These are phyloP conservation scores for Heterobasidion irregulare DNA, from an alignment of 1,284 basidiomycete genomes.

Conservation along the genomic window DNA sequence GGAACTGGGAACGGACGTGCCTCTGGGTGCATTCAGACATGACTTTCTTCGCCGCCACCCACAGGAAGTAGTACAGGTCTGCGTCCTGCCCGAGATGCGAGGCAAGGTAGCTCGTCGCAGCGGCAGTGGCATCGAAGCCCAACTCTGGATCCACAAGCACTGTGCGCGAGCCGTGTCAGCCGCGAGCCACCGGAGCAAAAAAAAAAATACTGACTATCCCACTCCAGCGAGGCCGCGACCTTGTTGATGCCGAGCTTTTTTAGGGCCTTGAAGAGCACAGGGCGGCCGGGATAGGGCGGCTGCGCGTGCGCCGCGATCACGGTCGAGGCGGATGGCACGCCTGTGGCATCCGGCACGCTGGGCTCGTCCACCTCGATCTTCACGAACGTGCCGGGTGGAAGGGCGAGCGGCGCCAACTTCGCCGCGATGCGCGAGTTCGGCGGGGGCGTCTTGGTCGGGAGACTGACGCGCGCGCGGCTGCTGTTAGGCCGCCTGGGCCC, in stretches of 20 bases:
- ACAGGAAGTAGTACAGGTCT: slow-evolving; percentile 10
- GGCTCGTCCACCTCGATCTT: too few relatives aligned
- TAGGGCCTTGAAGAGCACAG: background rate
- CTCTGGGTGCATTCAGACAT: too few relatives aligned
- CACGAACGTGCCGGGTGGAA: too few relatives aligned
- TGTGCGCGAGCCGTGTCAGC: too few relatives aligned
- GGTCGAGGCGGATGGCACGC: too few relatives aligned
- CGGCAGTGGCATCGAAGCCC: slow-evolving; percentile 4
- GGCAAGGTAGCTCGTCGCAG: background rate
- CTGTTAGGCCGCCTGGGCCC: too few relatives aligned
- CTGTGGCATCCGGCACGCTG: background rate
- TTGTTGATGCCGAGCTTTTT: slow-evolving; percentile 1
- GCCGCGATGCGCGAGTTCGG: too few relatives aligned
- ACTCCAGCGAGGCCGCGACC: slow-evolving; percentile 12
- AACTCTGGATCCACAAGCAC: background rate
- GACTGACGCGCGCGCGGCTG: too few relatives aligned
- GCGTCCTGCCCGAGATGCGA: slow-evolving; percentile 1
- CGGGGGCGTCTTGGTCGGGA: too few relatives aligned
- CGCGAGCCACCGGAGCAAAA: too few relatives aligned
- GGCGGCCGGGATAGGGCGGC: background rate
- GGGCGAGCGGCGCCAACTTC: too few relatives aligned
- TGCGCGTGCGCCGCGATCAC: background rate
- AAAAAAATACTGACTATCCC: slow-evolving; percentile 7
- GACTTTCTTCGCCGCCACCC: slow-evolving; percentile 10
- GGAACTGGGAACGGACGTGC: too few relatives aligned